phyloP scores from a whole-genome alignment of 441 rosid species.

The Erysimum cheiri region DNA sequence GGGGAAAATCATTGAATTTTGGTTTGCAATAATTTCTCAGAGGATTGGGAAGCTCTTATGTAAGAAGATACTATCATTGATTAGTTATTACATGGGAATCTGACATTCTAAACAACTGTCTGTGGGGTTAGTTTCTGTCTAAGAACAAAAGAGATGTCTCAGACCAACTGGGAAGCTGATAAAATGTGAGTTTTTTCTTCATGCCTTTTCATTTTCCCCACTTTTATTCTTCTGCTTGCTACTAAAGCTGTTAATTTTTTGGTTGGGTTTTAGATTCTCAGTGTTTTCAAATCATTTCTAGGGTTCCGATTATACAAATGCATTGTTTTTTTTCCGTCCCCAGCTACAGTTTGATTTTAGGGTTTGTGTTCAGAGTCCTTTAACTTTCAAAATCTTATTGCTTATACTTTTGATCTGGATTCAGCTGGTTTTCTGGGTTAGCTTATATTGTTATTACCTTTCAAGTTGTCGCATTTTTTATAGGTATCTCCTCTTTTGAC shows the following conservation, averaged over 20 bases:
- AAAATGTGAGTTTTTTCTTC: constrained; percentile 70
- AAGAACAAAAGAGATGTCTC: constrained; percentile 65
- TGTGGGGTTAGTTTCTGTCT: constrained; percentile 43
- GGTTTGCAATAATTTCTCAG: constrained; percentile 36
- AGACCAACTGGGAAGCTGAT: constrained; percentile 97
- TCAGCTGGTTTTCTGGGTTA: constrained; percentile 16
- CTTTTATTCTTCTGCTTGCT: neutral
- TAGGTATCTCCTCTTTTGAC: constrained; percentile 17
- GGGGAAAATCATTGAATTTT: constrained; percentile 16
- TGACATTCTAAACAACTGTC: constrained; percentile 51
- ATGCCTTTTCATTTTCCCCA: constrained; percentile 22
- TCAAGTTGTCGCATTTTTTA: neutral
- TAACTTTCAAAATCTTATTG: neutral
- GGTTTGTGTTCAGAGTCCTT: constrained; percentile 45
- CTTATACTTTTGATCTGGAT: constrained; percentile 23
- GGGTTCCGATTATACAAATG: constrained; percentile 43
- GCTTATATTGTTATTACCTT: constrained; percentile 11
- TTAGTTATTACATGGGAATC: constrained; percentile 43
- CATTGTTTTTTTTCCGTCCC: constrained; percentile 15
- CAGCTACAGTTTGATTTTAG: constrained; percentile 43
- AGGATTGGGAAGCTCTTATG: constrained; percentile 39
- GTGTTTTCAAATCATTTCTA: constrained; percentile 24
- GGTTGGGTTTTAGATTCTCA: constrained; percentile 45
- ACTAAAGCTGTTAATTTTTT: neutral
- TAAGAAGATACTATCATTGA: constrained; percentile 20